Evolutionary conservation across 148 eudicot species (phyloP).

Genomic region (Amaranthus cruentus): DNA sequence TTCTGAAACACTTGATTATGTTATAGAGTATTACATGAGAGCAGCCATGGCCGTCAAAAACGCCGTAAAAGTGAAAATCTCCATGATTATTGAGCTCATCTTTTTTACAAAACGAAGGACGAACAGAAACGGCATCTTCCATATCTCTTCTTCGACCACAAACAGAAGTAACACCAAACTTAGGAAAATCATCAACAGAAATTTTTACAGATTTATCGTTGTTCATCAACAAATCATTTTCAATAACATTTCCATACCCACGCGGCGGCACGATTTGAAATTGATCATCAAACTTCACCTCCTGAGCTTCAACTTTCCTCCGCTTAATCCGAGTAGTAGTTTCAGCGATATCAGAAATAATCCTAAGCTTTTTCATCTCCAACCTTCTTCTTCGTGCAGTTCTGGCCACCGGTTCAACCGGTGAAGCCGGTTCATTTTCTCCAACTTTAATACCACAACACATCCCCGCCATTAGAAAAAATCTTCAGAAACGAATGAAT

Average conservation of each 20-base stretch:
- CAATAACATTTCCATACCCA: conserved; percentile 14
- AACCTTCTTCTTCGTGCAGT: conserved; percentile 43
- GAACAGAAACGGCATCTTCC: conserved; percentile 76
- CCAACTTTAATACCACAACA: conserved; percentile 58
- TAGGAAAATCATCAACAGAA: conserved; percentile 23
- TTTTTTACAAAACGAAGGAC: conserved; percentile 37
- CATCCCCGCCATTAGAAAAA: conserved; percentile 64
- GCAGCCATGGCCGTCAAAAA: conserved; percentile 50
- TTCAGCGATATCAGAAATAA: conserved; percentile 29
- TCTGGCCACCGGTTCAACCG: conserved; percentile 45
- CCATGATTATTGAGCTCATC: background rate
- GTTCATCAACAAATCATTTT: background rate
- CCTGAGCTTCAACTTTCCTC: background rate
- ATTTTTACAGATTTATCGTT: background rate
- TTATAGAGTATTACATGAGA: conserved; percentile 32
- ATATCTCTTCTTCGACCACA: conserved; percentile 79
- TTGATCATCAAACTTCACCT: background rate
- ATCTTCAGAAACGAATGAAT: background rate
- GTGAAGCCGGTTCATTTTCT: conserved; percentile 44
- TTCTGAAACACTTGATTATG: background rate
- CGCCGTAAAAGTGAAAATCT: conserved; percentile 48
- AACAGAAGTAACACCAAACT: conserved; percentile 60
- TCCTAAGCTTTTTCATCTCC: conserved; percentile 44
- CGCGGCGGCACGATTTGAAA: conserved; percentile 13
- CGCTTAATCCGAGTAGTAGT: conserved; percentile 6